Evolutionary conservation across 495 filamentous ascomycete species (phyloP).

Genomic region (Achaetomiella virescens): DNA sequence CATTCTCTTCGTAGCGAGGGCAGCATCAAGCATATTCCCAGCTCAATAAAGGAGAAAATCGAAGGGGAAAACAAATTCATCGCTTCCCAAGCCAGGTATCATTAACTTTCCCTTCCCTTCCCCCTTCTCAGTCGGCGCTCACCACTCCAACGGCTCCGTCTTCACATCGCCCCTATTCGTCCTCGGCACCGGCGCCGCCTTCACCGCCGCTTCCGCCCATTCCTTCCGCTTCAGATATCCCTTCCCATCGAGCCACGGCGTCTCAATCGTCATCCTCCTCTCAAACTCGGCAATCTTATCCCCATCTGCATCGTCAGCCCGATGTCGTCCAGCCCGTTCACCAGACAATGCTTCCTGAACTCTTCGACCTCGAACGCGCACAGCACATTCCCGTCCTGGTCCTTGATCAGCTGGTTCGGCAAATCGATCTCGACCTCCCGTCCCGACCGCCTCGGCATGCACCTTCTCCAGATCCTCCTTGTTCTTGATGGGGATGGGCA

Average conservation of each 20-base stretch:
- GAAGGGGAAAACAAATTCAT: too few relatives aligned
- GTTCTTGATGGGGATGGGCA: constrained; percentile 73
- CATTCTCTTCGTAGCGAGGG: too few relatives aligned
- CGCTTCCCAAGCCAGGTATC: background rate
- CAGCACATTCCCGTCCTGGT: constrained; percentile 63
- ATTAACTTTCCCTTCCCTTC: background rate
- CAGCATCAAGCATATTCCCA: too few relatives aligned
- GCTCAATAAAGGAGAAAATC: too few relatives aligned
- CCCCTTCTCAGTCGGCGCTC: background rate
- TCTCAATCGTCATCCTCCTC: constrained; percentile 63
- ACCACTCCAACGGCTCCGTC: constrained; percentile 92
- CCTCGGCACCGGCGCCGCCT: constrained; percentile 78
- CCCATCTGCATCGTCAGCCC: constrained; percentile 85
- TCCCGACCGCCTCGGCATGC: constrained; percentile 73
- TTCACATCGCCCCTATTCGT: constrained; percentile 84
- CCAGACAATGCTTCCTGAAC: constrained; percentile 89
- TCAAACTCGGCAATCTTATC: constrained; percentile 85
- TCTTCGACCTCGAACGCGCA: constrained; percentile 78
- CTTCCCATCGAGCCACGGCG: constrained; percentile 88
- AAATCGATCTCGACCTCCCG: constrained; percentile 90
- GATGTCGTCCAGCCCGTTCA: constrained; percentile 96
- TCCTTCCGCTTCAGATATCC: constrained; percentile 70
- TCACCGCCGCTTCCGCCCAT: constrained; percentile 65
- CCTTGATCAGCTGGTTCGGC: constrained; percentile 74
- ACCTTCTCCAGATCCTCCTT: constrained; percentile 59